Conservation (phyloP, 2,329 filamentous ascomycete genomes). For the Epichloe bromicola region DNA sequence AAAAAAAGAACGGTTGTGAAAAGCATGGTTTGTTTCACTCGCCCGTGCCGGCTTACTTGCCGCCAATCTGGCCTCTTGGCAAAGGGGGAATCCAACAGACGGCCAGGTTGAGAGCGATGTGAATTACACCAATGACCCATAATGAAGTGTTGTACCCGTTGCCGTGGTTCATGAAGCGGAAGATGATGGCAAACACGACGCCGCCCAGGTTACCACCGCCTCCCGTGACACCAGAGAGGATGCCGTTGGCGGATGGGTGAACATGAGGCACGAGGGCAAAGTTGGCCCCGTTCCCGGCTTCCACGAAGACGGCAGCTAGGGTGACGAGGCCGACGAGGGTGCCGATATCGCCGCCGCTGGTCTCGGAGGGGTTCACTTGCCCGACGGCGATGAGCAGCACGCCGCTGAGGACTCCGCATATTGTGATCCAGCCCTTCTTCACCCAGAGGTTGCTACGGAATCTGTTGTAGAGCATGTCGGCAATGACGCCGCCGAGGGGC, state of each 20-base stretch:
- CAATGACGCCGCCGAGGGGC: conserved; percentile 51
- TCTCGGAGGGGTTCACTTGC: conserved; percentile 45
- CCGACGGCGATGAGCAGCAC: conserved; percentile 49
- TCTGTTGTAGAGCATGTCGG: conserved; percentile 35
- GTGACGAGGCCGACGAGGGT: conserved; percentile 68
- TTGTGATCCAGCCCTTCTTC: conserved; percentile 33
- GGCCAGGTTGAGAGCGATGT: conserved; percentile 54
- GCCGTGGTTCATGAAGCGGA: conserved; percentile 55
- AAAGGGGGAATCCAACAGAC: conserved; percentile 44
- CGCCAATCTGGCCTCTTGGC: conserved; percentile 31
- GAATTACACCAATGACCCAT: conserved; percentile 72
- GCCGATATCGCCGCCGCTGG: conserved; percentile 24
- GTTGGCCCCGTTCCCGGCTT: conserved; percentile 75
- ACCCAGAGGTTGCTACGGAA: conserved; percentile 21
- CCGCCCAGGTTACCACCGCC: conserved; percentile 76
- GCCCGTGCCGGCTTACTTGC: conserved; percentile 8
- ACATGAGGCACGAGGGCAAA: conserved; percentile 82
- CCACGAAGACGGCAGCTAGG: conserved; percentile 68
- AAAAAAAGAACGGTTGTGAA: not conserved
- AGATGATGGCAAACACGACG: conserved; percentile 70
- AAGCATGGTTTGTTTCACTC: too few species aligned
- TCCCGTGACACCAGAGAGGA: conserved; percentile 65
- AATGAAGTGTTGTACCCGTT: conserved; percentile 56
- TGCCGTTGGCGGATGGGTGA: conserved; percentile 67
- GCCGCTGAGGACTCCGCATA: conserved; percentile 48